phyloP scores from a whole-genome alignment of 73 alveolate genomes.

The Blepharisma japonicum region DNA sequence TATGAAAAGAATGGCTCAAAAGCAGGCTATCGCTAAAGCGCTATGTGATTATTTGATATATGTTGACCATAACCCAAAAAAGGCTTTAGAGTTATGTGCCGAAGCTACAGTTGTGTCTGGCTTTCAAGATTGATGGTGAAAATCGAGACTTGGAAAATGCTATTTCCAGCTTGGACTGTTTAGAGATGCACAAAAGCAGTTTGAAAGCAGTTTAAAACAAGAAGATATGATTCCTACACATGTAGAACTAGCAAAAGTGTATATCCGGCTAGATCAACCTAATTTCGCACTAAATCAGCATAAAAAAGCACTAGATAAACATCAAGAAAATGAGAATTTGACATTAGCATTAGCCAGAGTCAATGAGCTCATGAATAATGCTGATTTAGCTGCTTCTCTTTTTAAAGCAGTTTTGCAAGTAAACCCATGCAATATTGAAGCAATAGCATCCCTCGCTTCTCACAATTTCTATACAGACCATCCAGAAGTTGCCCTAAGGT shows the following conservation, averaged over 20 bases:
- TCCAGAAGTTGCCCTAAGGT: slow-evolving; percentile 97
- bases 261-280: slow-evolving; percentile 93
- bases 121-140: slow-evolving; percentile 99
- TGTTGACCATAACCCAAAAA: slow-evolving; percentile 92
- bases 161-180: slow-evolving; percentile 95
- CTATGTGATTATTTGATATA: slow-evolving; percentile 95
- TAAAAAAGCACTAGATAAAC: slow-evolving; percentile 57
- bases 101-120: slow-evolving; percentile 85
- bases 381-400: slow-evolving; percentile 71
- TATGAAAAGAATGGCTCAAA: slow-evolving; percentile 83
- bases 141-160: slow-evolving; percentile 97
- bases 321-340: slow-evolving; percentile 82
- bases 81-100: slow-evolving; percentile 92
- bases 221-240: slow-evolving; percentile 86
- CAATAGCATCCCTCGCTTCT: slow-evolving; percentile 98
- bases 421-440: slow-evolving; percentile 93
- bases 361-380: slow-evolving; percentile 85
- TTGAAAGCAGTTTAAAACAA: slow-evolving; percentile 82
- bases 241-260: slow-evolving; percentile 86
- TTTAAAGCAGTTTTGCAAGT: slow-evolving; percentile 77
- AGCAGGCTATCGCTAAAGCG: slow-evolving; percentile 92
- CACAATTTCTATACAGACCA: slow-evolving; percentile 97
- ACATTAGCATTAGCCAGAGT: slow-evolving; percentile 87
- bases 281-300: slow-evolving; percentile 86
- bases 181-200: slow-evolving; percentile 97